These are phyloP conservation scores for Apiotrichum laibachii DNA, from an alignment of 1,284 basidiomycete species.

Conservation along the genomic window DNA sequence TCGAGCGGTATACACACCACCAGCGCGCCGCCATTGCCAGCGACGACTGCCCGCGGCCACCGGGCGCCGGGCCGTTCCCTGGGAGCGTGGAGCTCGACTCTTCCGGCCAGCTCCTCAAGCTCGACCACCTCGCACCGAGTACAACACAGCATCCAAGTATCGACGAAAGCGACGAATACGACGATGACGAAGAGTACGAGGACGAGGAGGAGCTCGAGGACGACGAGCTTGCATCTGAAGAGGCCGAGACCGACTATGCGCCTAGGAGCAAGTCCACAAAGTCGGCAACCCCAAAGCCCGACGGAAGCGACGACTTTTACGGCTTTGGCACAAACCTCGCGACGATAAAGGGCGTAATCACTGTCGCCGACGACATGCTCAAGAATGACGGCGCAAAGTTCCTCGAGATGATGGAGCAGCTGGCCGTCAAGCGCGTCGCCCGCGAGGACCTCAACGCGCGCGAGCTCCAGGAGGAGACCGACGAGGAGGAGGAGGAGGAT, in stretches of 20 bases:
- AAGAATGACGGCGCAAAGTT: constrained; percentile 99
- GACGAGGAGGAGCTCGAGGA: constrained; percentile 57
- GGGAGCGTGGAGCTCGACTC: constrained; percentile 95
- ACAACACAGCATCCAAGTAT: constrained; percentile 50
- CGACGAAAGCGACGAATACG: constrained; percentile 45
- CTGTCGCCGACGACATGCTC: constrained; percentile 96
- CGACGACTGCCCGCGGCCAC: constrained; percentile 81
- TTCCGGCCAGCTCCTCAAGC: constrained; percentile 74
- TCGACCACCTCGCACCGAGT: constrained; percentile 56
- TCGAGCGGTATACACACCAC: constrained; percentile 96
- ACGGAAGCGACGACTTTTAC: constrained; percentile 64
- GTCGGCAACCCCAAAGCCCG: constrained; percentile 30
- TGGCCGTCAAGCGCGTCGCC: constrained; percentile 89
- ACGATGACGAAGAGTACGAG: constrained; percentile 45
- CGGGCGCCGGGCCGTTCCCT: constrained; percentile 95
- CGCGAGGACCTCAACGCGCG: constrained; percentile 71
- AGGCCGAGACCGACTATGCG: constrained; percentile 57
- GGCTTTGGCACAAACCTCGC: constrained; percentile 74
- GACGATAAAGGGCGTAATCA: constrained; percentile 89
- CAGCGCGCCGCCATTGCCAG: constrained; percentile 86
- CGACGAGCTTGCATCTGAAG: constrained; percentile 62
- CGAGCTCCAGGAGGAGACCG: constrained; percentile 64
- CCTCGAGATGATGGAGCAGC: constrained; percentile 99
- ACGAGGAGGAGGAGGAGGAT: constrained; percentile 56
- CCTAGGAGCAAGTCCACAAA: constrained; percentile 25